Evolutionary conservation across 2,329 filamentous ascomycete species (phyloP), one percentile per base, ranked within the genome.

Genomic region (Epichloe festucae): DNA sequence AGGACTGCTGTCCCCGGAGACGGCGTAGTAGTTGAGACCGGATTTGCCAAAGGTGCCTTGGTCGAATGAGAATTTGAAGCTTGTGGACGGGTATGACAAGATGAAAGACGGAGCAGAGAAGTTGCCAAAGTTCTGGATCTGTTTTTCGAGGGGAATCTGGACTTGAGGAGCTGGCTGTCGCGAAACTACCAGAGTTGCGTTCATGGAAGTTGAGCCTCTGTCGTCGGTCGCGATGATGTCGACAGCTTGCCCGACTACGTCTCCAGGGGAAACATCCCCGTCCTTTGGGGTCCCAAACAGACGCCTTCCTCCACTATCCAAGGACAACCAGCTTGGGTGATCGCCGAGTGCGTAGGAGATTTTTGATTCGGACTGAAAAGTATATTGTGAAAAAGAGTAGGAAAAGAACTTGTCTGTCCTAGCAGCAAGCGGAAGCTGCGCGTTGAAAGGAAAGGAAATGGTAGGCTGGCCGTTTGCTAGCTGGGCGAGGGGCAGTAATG

Each of bases 341-440:
- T 70, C 68, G n/a, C 64, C 63, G 7, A 95, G 73, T 5, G 76
- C 77, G 64, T 94, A 95, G 5, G 76, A 76, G 48, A 89, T 75
- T 23, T 70, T 67, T 8, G 81, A 82, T 42, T 70, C 66, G 15
- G 85, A 84, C 14, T 74, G 72, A 67, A 95, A 95, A 0, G 89
- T 95, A 40, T 82, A 81, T 15, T 74, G 67, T 10, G 86, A 84
- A 60, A 95, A 86, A 34, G 78, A 73, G 61, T 90, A 89, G 10
- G 73, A 77, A 66, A 88, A 93, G 2, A 75, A 73, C 59, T 83
- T 63, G 41, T 76, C 78, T 53, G 86, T 73, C 57, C 85, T 78
- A 19, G 87, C 89, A 50, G 90, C 84, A 3, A 85, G 84, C 35
- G 89, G 89, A 1, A 94, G 76, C 65, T 95, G 89, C 2, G 87